A percentile compares a stretch with the other conserved stretches of the same genome.
Evolutionary conservation across 1,139 yeast species (phyloP).

Genomic region (Suhomyces guaymorum): DNA sequence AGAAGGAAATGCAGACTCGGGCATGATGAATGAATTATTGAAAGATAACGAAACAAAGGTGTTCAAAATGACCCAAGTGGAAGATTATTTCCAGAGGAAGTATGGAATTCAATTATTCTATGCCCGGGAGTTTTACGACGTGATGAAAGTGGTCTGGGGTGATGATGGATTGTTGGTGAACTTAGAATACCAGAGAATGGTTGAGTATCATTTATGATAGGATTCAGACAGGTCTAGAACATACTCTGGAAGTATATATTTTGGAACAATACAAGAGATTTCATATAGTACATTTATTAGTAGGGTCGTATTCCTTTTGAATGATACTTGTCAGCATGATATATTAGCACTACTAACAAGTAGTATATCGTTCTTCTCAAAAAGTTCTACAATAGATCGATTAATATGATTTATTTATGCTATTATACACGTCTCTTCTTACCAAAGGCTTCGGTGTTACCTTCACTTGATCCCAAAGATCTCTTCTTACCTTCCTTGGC

Average conservation of each 20-base stretch:
- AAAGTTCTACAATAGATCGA: too few species aligned
- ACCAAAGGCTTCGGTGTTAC: conserved; percentile 37
- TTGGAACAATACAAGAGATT: too few species aligned
- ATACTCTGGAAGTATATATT: neutral
- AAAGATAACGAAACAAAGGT: conserved; percentile 34
- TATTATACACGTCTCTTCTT: conserved; percentile 27
- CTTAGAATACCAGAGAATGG: conserved; percentile 31
- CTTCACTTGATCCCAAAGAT: conserved; percentile 44
- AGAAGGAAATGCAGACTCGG: conserved; percentile 20
- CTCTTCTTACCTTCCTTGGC: conserved; percentile 73
- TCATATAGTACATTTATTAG: neutral
- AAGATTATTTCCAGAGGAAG: conserved; percentile 47
- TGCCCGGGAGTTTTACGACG: conserved; percentile 81
- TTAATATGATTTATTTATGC: conserved; percentile 5
- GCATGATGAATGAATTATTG: conserved; percentile 35
- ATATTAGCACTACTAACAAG: too few species aligned
- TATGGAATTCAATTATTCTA: conserved; percentile 60
- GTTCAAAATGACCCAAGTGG: conserved; percentile 45
- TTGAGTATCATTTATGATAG: conserved; percentile 40
- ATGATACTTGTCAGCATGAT: too few species aligned
- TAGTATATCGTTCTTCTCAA: too few species aligned
- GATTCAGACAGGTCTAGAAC: too few species aligned
- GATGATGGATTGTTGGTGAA: conserved; percentile 35
- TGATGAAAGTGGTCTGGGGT: conserved; percentile 67
- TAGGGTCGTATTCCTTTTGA: too few species aligned